phyloP scores from a whole-genome alignment of 371 early-diverging fungal species.

The Rhizopus delemar region DNA sequence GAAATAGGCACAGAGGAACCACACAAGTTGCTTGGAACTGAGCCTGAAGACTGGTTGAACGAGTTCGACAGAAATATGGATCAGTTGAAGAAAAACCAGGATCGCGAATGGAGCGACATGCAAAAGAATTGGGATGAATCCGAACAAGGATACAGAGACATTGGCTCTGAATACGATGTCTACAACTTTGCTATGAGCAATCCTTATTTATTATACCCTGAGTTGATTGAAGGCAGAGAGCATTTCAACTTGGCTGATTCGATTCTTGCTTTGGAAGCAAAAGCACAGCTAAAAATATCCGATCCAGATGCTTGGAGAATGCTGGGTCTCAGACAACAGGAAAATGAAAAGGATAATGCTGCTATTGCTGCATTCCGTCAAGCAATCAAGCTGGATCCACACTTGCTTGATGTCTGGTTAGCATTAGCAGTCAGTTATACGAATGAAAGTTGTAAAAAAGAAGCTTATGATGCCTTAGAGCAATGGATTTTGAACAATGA shows the following conservation, averaged over 20 bases:
- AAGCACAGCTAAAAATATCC: conserved; percentile 76
- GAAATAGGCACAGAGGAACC: conserved; percentile 27
- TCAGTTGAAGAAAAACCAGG: conserved; percentile 65
- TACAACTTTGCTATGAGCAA: conserved; percentile 83
- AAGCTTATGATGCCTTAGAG: conserved; percentile 83
- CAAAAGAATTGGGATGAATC: conserved; percentile 72
- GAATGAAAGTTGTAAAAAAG: conserved; percentile 76
- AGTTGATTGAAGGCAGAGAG: conserved; percentile 54
- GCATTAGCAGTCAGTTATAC: conserved; percentile 88
- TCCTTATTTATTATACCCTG: conserved; percentile 63
- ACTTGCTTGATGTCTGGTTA: conserved; percentile 71
- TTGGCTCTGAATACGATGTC: conserved; percentile 63
- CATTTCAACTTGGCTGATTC: conserved; percentile 74
- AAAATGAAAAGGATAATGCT: conserved; percentile 87
- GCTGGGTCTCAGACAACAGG: conserved; percentile 85
- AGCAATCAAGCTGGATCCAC: conserved; percentile 70
- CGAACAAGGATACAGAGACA: conserved; percentile 57
- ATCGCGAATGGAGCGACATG: conserved; percentile 76
- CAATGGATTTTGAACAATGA: conserved; percentile 79
- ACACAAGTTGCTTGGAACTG: conserved; percentile 56
- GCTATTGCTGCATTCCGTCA: conserved; percentile 85
- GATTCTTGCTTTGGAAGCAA: conserved; percentile 90
- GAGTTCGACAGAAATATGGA: conserved; percentile 70
- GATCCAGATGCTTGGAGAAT: conserved; percentile 82
- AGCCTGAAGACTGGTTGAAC: conserved; percentile 61